These are phyloP conservation scores for Hymenoscyphus repandus DNA, from an alignment of 2,329 filamentous ascomycete genomes.

Conservation along the genomic window DNA sequence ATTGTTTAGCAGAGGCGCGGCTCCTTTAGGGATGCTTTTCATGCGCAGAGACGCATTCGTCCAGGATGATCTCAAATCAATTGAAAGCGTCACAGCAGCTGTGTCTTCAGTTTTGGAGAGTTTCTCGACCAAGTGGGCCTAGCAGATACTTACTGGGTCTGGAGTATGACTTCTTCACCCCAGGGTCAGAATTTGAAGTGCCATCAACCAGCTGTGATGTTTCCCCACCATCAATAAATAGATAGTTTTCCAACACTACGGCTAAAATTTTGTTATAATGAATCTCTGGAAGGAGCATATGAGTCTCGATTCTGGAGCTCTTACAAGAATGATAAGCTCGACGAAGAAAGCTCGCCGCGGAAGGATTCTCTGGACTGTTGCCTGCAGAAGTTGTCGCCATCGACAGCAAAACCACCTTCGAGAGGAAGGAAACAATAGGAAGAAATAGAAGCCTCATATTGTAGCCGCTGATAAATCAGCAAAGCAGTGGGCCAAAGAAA, in stretches of 20 bases:
- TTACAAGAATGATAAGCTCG: not conserved
- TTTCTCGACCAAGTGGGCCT: no score
- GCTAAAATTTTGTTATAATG: slow-evolving; percentile 1
- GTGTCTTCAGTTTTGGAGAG: no score
- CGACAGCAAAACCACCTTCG: no score
- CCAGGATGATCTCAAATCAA: slow-evolving; percentile 15
- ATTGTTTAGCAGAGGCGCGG: not conserved
- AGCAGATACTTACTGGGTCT: no score
- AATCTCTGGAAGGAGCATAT: not conserved
- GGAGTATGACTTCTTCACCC: no score
- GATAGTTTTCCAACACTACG: slow-evolving; percentile 12
- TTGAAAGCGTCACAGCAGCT: slow-evolving; percentile 10
- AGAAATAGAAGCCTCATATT: no score
- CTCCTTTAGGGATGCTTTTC: slow-evolving; percentile 1
- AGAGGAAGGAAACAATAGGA: no score
- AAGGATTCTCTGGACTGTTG: not conserved
- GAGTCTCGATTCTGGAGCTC: not conserved
- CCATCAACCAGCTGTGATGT: slow-evolving; percentile 5
- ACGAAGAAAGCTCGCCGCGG: not conserved
- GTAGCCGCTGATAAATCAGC: no score
- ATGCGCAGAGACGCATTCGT: slow-evolving; percentile 13
- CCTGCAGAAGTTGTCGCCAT: no score
- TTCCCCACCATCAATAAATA: slow-evolving; percentile 18
- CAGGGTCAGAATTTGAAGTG: no score
- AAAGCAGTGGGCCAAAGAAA: no score